Base-by-base conservation (phyloP, 768 basidiomycete species). In the Pulveroboletus ravenelii region DNA sequence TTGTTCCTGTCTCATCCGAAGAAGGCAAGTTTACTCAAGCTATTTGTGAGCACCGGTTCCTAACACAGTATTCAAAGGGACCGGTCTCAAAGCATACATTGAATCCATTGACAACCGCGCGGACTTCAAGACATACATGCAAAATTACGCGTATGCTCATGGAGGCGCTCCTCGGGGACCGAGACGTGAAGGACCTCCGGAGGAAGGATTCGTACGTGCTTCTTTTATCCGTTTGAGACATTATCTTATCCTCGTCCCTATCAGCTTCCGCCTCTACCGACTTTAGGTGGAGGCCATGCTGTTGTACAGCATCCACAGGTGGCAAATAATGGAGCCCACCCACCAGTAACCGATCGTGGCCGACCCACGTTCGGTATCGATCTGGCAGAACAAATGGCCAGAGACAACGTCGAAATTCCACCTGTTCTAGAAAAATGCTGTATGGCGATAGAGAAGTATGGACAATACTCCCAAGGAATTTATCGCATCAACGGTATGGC, bases 121-220 rank as follows among this genome's bases (percentile, higher is more conserved):
- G 32, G 96, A 99, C 69, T 98, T 99, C 74, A 95, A 89, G 72
- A 82, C 79, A 8, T 99, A 87, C 65, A 97, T 99, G 94, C 92
- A 96, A 65, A 93, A 96, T 65, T 99, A 95, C 64, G 86, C 89
- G 1, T 92, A 94, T 62, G 92, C 92, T 27, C 87, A 89, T 53
- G 89, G 86, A 10, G 74, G 77, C 43, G 70, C 65, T 35, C 72
- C 73, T 13, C 75, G 83, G 35, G 91, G 89, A n/a, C 91, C 89
- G 27, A 77, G 89, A 53, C 76, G 93, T 54, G 91, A 96, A 58
- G 94, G 91, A 3, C 92, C 93, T 4, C 74, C 79, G 46, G 91
- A 97, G 47, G 93, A 96, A 65, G 92, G 93, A 36, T 96, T 92
- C 73, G 95, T 97, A 66, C 67, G 93, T 79, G n/a, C 51, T 34